These are phyloP conservation scores for Lactarius hengduanensis DNA, from an alignment of 768 basidiomycete genomes.

Conservation along the genomic window DNA sequence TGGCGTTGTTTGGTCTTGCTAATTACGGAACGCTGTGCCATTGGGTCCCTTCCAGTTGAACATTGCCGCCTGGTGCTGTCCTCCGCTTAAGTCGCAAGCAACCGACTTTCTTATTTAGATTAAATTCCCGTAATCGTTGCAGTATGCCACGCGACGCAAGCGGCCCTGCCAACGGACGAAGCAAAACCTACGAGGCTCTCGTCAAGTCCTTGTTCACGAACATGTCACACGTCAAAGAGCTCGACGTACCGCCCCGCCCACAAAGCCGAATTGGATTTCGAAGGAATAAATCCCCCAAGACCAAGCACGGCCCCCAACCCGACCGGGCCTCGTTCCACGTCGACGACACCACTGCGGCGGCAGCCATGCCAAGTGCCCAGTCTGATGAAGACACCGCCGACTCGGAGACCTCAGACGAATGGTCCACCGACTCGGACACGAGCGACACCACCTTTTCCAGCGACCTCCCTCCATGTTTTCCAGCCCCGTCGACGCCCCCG, in stretches of 20 bases:
- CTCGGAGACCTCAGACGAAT: conserved; percentile 29
- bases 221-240: conserved; percentile 21
- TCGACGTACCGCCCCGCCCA: conserved; percentile 26
- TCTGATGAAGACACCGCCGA: conserved; percentile 26
- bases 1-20: conserved; percentile 17
- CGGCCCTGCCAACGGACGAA: conserved; percentile 8
- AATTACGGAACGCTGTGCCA: background rate
- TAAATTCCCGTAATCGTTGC: background rate
- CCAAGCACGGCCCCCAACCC: background rate
- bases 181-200: conserved; percentile 23
- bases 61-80: conserved; percentile 14
- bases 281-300: conserved; percentile 1
- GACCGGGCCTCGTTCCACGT: background rate
- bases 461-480: conserved; percentile 14
- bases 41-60: background rate
- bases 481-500: conserved; percentile 6
- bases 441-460: conserved; percentile 17
- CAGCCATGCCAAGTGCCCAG: background rate
- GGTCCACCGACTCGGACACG: conserved; percentile 28
- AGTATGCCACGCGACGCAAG: conserved; percentile 24
- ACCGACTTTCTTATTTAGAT: background rate
- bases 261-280: conserved; percentile 29
- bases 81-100: background rate
- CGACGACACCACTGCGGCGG: background rate
- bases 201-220: conserved; percentile 29